phyloP scores from a whole-genome alignment of 2,329 filamentous ascomycete species.

The Sphaerulina vaccinii region DNA sequence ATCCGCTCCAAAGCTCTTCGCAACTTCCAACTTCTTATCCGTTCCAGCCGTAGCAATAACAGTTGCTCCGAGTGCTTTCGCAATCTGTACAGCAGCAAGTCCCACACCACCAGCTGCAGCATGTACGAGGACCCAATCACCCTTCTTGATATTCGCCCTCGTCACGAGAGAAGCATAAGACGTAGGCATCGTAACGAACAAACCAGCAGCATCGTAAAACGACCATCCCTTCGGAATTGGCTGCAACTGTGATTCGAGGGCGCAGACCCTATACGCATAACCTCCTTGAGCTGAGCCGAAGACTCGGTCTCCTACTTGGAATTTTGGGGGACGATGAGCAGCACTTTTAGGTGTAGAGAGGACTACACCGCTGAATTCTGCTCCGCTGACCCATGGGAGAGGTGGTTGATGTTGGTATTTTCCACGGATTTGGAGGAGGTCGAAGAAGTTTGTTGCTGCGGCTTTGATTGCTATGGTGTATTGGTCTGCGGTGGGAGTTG shows the following conservation, averaged over 20 bases:
- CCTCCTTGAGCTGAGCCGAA: slow-evolving; percentile 86
- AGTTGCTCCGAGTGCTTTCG: slow-evolving; percentile 85
- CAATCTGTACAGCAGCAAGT: slow-evolving; percentile 86
- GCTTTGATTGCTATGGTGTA: slow-evolving; percentile 88
- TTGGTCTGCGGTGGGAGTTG: slow-evolving; percentile 66
- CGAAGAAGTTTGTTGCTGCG: slow-evolving; percentile 92
- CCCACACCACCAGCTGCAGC: slow-evolving; percentile 91
- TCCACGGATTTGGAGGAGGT: slow-evolving; percentile 89
- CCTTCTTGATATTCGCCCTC: slow-evolving; percentile 70
- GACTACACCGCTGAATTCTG: slow-evolving; percentile 81
- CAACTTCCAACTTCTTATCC: slow-evolving; percentile 74
- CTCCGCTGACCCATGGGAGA: slow-evolving; percentile 82
- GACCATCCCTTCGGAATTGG: slow-evolving; percentile 79
- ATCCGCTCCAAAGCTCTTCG: slow-evolving; percentile 78
- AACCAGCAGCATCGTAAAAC: slow-evolving; percentile 77
- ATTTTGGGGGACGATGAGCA: slow-evolving; percentile 51
- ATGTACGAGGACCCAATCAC: slow-evolving; percentile 86
- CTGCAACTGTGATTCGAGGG: slow-evolving; percentile 64
- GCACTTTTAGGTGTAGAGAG: slow-evolving; percentile 58
- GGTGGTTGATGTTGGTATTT: slow-evolving; percentile 93
- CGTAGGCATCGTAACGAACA: slow-evolving; percentile 91
- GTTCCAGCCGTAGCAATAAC: slow-evolving; percentile 92
- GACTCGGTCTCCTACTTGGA: slow-evolving; percentile 74
- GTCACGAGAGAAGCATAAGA: slow-evolving; percentile 80
- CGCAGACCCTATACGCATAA: slow-evolving; percentile 74